Percentiles rank a stretch among this genome's conserved stretches.
Conservation (phyloP, 176 grass and related monocot genomes). For the Hordeum vulgare region DNA sequence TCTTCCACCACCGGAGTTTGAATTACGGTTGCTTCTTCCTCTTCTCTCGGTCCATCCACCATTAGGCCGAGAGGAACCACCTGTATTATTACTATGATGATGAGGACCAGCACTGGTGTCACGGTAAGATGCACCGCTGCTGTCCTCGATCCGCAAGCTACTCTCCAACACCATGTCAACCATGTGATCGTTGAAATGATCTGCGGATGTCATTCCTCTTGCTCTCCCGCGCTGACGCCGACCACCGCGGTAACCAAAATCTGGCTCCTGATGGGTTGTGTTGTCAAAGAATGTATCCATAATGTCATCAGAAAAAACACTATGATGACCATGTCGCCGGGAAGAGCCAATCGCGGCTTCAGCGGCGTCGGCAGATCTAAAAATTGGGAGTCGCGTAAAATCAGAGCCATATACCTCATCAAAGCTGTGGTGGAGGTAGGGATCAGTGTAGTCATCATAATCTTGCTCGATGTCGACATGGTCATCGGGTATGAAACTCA, state of each 20-base stretch:
- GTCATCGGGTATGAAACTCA: not conserved
- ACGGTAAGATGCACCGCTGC: not conserved
- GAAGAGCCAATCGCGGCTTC: not conserved
- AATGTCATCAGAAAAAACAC: not conserved
- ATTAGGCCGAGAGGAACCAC: not conserved
- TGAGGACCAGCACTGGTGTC: not conserved
- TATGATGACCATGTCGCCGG: not conserved
- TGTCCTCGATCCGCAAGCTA: not conserved
- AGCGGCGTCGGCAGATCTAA: not conserved
- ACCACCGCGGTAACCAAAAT: not conserved
- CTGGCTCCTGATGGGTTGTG: not conserved
- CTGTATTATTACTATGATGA: not conserved
- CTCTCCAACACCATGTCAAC: not conserved
- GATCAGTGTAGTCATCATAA: not conserved
- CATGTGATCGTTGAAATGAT: not conserved
- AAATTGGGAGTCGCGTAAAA: not conserved
- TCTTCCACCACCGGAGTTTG: constrained; percentile 11
- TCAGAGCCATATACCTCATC: not conserved
- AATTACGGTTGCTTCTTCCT: constrained; percentile 37
- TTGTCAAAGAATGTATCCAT: not conserved
- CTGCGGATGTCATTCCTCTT: not conserved
- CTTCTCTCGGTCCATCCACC: constrained; percentile 21
- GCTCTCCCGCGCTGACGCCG: not conserved
- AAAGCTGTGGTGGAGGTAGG: not conserved
- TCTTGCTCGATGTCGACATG: not conserved